phyloP scores from a whole-genome alignment of 2,329 filamentous ascomycete genomes.

The Torrubiellomyces zombiae region DNA sequence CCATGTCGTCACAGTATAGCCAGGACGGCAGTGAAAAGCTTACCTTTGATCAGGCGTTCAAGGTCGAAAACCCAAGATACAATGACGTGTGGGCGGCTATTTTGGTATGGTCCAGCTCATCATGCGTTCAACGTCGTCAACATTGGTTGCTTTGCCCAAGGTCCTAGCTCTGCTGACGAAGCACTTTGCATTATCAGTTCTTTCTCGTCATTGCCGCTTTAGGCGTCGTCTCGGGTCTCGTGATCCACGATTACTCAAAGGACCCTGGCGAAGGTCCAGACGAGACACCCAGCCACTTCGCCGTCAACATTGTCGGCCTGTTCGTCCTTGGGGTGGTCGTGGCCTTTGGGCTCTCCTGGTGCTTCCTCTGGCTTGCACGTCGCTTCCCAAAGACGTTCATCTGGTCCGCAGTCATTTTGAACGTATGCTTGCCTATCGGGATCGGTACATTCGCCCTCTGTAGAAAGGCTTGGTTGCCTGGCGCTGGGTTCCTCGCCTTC shows the following conservation, averaged over 20 bases:
- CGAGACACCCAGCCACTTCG: no score
- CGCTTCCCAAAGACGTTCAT: conserved; percentile 79
- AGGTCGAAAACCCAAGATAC: conserved; percentile 67
- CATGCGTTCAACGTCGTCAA: no score
- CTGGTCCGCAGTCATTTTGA: conserved; percentile 80
- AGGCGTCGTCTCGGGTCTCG: conserved; percentile 56
- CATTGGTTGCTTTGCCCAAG: no score
- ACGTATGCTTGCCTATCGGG: conserved; percentile 68
- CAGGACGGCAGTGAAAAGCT: no score
- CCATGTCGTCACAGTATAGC: no score
- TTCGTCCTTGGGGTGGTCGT: conserved; percentile 65
- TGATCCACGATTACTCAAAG: conserved; percentile 66
- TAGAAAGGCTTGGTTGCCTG: conserved; percentile 61
- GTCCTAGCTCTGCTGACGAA: conserved; percentile 1
- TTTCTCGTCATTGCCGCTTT: conserved; percentile 57
- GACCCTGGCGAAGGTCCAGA: no score
- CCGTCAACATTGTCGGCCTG: conserved; percentile 72
- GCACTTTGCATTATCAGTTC: conserved; percentile 35
- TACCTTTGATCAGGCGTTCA: conserved; percentile 67
- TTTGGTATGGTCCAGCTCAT: conserved; percentile 39
- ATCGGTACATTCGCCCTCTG: conserved; percentile 78
- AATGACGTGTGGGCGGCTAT: conserved; percentile 84
- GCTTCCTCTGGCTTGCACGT: conserved; percentile 61
- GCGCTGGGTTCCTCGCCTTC: conserved; percentile 76
- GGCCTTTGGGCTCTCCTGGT: conserved; percentile 57